Evolutionary conservation across 1,139 yeast genomes (phyloP).

Genomic region (Saccharomyces pastorianus): DNA sequence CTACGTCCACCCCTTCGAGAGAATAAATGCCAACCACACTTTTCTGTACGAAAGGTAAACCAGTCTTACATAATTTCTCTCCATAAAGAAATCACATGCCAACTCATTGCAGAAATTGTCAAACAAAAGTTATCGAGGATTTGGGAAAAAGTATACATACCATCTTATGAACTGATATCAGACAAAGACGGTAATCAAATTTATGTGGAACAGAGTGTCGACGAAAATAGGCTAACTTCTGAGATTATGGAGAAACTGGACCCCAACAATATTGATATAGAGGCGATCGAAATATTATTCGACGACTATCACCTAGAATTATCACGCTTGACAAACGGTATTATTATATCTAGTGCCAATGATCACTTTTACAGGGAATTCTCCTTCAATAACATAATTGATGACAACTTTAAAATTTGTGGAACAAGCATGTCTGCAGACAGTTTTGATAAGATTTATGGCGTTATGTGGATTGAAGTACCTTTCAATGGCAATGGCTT

Average conservation of each 20-base stretch:
- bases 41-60: constrained; percentile 5
- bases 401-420: background rate
- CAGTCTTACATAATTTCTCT: constrained; percentile 14
- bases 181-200: constrained; percentile 22
- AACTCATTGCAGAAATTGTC: constrained; percentile 8
- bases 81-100: constrained; percentile 10
- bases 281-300: constrained; percentile 14
- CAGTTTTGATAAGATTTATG: background rate
- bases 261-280: constrained; percentile 11
- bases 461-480: background rate
- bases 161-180: constrained; percentile 18
- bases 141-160: constrained; percentile 17
- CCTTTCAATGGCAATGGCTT: background rate
- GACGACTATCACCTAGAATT: constrained; percentile 19
- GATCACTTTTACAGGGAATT: background rate
- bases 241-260: constrained; percentile 16
- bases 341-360: background rate
- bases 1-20: background rate
- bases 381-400: background rate
- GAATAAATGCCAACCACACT: background rate
- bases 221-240: constrained; percentile 11
- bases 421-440: background rate
- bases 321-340: background rate
- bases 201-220: constrained; percentile 17
- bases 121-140: constrained; percentile 7